These are phyloP conservation scores for Pseudopyricularia cyperi DNA, from an alignment of 2,329 filamentous ascomycete species.

Conservation along the genomic window DNA sequence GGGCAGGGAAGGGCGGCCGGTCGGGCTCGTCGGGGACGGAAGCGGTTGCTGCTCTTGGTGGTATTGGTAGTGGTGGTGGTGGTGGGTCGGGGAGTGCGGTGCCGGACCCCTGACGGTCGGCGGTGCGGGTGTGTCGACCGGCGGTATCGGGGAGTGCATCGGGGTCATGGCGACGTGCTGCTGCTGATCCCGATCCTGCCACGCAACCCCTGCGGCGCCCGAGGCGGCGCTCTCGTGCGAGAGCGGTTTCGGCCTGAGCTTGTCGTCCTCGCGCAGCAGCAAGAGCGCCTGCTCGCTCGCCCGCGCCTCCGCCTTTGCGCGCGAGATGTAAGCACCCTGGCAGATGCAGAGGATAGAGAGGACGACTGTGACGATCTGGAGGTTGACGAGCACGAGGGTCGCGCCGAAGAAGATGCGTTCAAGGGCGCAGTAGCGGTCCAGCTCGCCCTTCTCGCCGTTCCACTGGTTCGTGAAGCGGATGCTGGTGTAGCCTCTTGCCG, in stretches of 20 bases:
- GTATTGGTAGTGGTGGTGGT: background rate
- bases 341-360: slow-evolving; percentile 16
- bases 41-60: background rate
- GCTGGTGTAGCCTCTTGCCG: slow-evolving; percentile 12
- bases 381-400: slow-evolving; percentile 16
- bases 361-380: slow-evolving; percentile 13
- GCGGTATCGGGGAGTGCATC: background rate
- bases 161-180: background rate
- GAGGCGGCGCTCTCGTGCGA: background rate
- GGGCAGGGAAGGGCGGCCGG: slow-evolving; percentile 2
- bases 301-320: slow-evolving; percentile 11
- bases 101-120: background rate
- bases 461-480: slow-evolving; percentile 17
- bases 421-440: slow-evolving; percentile 17
- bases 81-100: background rate
- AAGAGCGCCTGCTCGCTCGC: slow-evolving; percentile 11
- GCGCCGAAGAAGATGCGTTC: slow-evolving; percentile 20
- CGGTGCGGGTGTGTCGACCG: background rate
- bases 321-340: slow-evolving; percentile 16
- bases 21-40: slow-evolving; percentile 1
- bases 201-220: background rate
- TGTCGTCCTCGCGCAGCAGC: slow-evolving; percentile 1
- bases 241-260: background rate
- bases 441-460: slow-evolving; percentile 10
- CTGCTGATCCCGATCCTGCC: background rate